Conservation (phyloP, 2,329 filamentous ascomycete genomes). For the Paecilomyces variotii region DNA sequence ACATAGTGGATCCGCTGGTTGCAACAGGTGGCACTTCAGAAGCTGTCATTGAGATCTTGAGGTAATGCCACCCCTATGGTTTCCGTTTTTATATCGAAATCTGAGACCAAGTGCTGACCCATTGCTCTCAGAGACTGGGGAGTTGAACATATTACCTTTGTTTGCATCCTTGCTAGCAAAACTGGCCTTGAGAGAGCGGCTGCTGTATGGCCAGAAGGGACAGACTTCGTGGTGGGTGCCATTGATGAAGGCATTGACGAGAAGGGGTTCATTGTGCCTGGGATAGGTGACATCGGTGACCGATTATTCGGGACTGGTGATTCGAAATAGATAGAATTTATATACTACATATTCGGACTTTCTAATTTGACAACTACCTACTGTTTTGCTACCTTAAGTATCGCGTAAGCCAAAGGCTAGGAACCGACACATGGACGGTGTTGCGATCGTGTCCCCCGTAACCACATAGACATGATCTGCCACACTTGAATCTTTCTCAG, state of each 20-base stretch:
- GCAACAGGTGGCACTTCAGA: constrained; percentile 19
- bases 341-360: neutral
- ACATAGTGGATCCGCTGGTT: constrained; percentile 19
- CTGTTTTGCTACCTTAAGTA: neutral
- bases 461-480: neutral
- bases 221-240: constrained; percentile 17
- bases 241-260: constrained; percentile 16
- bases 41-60: constrained; percentile 18
- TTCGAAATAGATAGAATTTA: constrained; percentile 2
- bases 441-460: neutral
- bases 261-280: constrained; percentile 19
- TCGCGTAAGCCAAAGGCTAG: neutral
- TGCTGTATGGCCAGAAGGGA: constrained; percentile 17
- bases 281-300: constrained; percentile 23
- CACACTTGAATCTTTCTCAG: neutral
- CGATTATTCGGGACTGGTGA: constrained; percentile 17
- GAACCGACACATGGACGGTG: neutral
- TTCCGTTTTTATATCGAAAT: neutral
- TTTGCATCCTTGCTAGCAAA: constrained; percentile 16
- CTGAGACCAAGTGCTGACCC: neutral
- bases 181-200: constrained; percentile 14
- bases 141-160: constrained; percentile 18
- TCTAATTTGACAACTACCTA: neutral
- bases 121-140: constrained; percentile 15
- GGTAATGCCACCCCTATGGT: constrained; percentile 9